phyloP scores from a whole-genome alignment of 345 rosid genomes.

The Abelmoschus esculentus region DNA sequence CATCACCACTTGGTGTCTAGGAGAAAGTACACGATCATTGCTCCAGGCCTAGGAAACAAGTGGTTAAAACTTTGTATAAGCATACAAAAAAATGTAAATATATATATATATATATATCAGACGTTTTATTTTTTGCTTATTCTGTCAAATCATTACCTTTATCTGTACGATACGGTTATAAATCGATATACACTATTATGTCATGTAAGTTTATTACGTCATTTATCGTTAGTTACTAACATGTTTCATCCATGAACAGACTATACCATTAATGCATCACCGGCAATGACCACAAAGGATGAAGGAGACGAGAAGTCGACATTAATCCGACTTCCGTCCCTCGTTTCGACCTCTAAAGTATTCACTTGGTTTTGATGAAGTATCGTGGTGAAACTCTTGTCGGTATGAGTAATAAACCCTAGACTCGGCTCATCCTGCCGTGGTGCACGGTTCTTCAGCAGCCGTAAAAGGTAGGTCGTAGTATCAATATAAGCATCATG shows the following conservation, averaged over 20 bases:
- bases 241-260: too few species aligned
- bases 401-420: slow-evolving; percentile 42
- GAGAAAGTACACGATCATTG: slow-evolving; percentile 43
- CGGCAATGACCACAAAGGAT: slow-evolving; percentile 47
- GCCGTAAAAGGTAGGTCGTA: slow-evolving; percentile 35
- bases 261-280: slow-evolving; percentile 31
- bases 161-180: too few species aligned
- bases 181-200: too few species aligned
- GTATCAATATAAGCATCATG: slow-evolving; percentile 26
- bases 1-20: slow-evolving; percentile 41
- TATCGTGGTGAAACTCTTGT: slow-evolving; percentile 45
- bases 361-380: slow-evolving; percentile 49
- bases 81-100: not conserved
- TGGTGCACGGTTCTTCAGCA: slow-evolving; percentile 39
- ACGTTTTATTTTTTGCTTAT: too few species aligned
- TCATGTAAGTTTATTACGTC: too few species aligned
- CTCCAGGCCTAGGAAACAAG: slow-evolving; percentile 42
- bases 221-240: too few species aligned
- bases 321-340: slow-evolving; percentile 35
- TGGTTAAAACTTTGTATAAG: not conserved
- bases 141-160: too few species aligned
- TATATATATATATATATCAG: too few species aligned
- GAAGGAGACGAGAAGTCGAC: slow-evolving; percentile 36
- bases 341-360: slow-evolving; percentile 44
- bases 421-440: slow-evolving; percentile 16